Base-by-base conservation (phyloP, 179 eudicot genomes). In the Silene coronaria region DNA sequence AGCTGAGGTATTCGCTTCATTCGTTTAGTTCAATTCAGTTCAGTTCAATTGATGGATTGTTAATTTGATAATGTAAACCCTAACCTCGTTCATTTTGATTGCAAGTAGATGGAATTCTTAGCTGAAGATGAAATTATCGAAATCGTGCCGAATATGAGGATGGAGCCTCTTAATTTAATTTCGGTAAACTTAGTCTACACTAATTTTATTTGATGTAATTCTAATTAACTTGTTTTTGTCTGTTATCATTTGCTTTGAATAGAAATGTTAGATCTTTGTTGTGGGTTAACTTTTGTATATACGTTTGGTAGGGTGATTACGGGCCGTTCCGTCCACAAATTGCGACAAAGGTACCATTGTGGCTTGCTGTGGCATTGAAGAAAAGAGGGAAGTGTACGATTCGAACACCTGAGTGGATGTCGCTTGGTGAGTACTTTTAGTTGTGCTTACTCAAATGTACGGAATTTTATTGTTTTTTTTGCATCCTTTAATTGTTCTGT, bases 351-450 rank as follows among this genome's bases (percentile, higher is more conserved):
- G 98, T 89, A 48, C 98, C 98, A 3, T 55, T 91, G 58, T 91
- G 98, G 98, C 86, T 93, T 58, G 98, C 98, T 5, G 90, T 93
- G 73, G 96, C 98, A 68, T 80, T 93, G 84, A 91, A 91, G 89
- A 93, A 85, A 85, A 89, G 98, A 84, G 98, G 98, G 61, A 93
- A 93, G 77, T 93, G 97, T 85, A 87, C 91, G 6, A 85, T 93
- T 78, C 88, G 88, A 60, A 87, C 96, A 51, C 98, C 92, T 2
- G 92, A 84, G 73, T 94, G 98, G 98, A 90, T 94, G 93, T 85
- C 93, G 0, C 83, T 94, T 48, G 98, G 98, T 94, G 76, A 59
- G 93, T 82, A 45, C 53, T 36, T 62, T 13, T 71, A 66, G 32
- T 55, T 6, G 45, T 16, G 11, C 2, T 4, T 51, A 13, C 10